phyloP scores from a whole-genome alignment of 306 rosid species.

The Sphenostylis stenocarpa region DNA sequence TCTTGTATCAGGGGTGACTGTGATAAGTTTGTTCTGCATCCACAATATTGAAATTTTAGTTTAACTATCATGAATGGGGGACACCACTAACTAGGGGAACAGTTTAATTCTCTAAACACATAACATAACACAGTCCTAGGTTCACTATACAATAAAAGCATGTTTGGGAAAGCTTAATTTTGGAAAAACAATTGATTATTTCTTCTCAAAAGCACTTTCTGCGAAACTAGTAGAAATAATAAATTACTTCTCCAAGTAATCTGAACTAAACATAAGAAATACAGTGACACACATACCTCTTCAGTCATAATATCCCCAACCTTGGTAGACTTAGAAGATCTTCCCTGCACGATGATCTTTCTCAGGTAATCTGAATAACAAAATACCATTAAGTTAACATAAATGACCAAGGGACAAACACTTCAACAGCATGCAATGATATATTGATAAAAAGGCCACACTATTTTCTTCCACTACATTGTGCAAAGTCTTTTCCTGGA shows the following conservation, averaged over 20 bases:
- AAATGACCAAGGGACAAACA: background rate
- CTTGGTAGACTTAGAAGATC: constrained; percentile 97
- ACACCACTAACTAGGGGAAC: constrained; percentile 2
- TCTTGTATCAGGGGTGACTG: constrained; percentile 84
- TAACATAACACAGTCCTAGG: background rate
- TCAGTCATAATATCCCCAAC: constrained; percentile 99
- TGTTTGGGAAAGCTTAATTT: background rate
- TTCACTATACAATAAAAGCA: background rate
- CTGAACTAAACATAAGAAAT: background rate
- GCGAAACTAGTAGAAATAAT: background rate
- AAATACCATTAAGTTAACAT: constrained; percentile 4
- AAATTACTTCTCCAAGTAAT: background rate
- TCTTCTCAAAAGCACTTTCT: background rate
- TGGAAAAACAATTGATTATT: background rate
- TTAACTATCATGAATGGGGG: constrained; percentile 15
- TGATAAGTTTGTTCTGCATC: constrained; percentile 90
- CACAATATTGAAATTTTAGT: constrained; percentile 26
- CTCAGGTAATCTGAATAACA: constrained; percentile 76
- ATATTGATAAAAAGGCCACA: background rate
- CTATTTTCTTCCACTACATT: background rate
- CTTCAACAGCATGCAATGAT: background rate
- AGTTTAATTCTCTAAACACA: background rate
- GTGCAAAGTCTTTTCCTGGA: background rate
- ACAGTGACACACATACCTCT: constrained; percentile 59
- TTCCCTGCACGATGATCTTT: constrained; percentile 98